A percentile compares a stretch with the other conserved stretches of the same genome.
These are phyloP conservation scores for Umbelopsis vinacea DNA, from an alignment of 192 early-diverging fungal genomes.

Conservation along the genomic window DNA sequence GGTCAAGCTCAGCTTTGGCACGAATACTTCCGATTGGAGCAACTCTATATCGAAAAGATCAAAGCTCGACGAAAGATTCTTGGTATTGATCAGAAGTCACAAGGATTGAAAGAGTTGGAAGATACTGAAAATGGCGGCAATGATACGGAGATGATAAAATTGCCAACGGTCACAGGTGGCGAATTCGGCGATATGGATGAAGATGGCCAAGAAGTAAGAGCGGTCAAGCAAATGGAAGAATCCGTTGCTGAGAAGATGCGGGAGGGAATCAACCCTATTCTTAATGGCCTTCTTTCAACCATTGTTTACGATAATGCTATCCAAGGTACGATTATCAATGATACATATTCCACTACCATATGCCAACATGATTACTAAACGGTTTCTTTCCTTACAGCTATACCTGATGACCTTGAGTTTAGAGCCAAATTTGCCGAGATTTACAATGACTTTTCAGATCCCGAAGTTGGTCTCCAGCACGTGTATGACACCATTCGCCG, in stretches of 20 bases:
- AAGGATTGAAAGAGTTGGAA: conserved; percentile 42
- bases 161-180: conserved; percentile 60
- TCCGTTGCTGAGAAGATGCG: conserved; percentile 52
- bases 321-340: conserved; percentile 42
- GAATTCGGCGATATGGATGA: conserved; percentile 50
- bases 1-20: conserved; percentile 77
- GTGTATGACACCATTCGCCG: conserved; percentile 54
- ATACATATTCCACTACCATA: background rate
- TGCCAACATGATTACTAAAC: background rate
- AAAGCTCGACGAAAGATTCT: conserved; percentile 79
- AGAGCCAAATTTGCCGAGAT: conserved; percentile 74
- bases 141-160: conserved; percentile 55
- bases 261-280: conserved; percentile 64
- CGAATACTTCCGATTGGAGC: conserved; percentile 93
- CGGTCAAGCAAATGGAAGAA: conserved; percentile 48
- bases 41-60: conserved; percentile 87
- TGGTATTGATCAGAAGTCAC: conserved; percentile 57
- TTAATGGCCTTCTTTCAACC: conserved; percentile 75
- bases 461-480: conserved; percentile 46
- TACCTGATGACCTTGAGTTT: conserved; percentile 76
- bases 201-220: conserved; percentile 41
- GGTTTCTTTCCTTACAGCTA: conserved; percentile 38
- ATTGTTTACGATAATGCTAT: conserved; percentile 85
- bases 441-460: conserved; percentile 58
- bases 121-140: conserved; percentile 43